Evolutionary conservation across 371 early-diverging fungal genomes (phyloP), one percentile per base, ranked within the genome.

Genomic region (Dinochytrium kinnereticum): DNA sequence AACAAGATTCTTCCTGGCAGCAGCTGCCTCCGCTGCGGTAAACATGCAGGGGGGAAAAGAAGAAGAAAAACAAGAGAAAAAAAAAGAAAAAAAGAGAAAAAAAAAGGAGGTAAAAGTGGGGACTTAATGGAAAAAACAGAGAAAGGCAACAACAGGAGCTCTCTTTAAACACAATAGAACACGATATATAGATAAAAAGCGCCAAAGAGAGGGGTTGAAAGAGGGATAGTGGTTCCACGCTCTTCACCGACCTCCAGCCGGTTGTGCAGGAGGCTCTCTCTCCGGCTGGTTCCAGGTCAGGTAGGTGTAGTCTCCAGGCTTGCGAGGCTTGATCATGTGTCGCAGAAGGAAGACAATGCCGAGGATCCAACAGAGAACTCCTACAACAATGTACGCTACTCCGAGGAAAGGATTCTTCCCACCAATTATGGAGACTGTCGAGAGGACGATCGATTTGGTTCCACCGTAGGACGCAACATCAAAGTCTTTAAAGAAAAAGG

Each of bases 321-420:
- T 31, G 19, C 61, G 7, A 24, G 55, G 55, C 61, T 34, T 61
- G 17, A 61, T 31, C 37, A 61, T 37, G 37, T 31, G 61, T 3
- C 37, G 61, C 34, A 37, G 10, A 34, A 61, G 31, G 36, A 61
- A 61, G 37, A 61, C 37, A 34, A 31, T 37, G 31, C 61, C 37
- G n/a, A 61, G 26, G 37, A 34, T 10, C 37, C 61, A 31, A 24
- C 61, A 61, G 61, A 61, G 31, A 36, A 34, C 61, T 34, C 97
- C 98, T 38, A 96, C 91, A 2, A 91, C 89, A 69, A 98, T 89
- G 83, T 97, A 98, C 0, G 97, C 94, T 61, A 91, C 89, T 17
- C 98, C 99, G 38, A 98, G 81, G 85, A 95, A 96, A 0, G 96
- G 92, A 81, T 97, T 98, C 69, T 94, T 90, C 1, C 97, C 97